These are phyloP conservation scores for Scalesia atractyloides DNA, from an alignment of 129 eudicot genomes.

Conservation along the genomic window DNA sequence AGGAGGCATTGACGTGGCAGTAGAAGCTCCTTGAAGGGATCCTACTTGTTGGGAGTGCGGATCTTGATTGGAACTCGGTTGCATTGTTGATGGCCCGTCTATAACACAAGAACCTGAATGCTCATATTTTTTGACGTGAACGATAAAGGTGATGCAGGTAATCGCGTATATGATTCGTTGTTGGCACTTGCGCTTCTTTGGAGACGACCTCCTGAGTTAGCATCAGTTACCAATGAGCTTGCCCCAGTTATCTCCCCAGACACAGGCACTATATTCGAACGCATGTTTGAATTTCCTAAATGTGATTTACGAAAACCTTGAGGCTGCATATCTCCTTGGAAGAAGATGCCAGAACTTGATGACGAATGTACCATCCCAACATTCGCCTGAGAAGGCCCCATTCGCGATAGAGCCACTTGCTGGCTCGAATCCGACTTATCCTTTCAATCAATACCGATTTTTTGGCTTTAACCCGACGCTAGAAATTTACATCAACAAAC, in stretches of 20 bases:
- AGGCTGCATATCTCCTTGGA: conserved; percentile 75
- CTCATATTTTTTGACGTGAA: conserved; percentile 81
- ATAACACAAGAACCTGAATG: conserved; percentile 82
- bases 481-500: background rate
- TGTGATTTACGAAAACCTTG: conserved; percentile 59
- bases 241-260: conserved; percentile 83
- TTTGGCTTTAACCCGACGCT: background rate
- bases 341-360: conserved; percentile 78
- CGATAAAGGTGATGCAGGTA: conserved; percentile 92
- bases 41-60: conserved; percentile 50
- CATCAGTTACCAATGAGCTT: conserved; percentile 91
- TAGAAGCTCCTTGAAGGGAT: conserved; percentile 62
- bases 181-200: conserved; percentile 91
- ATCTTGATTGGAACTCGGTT: conserved; percentile 62
- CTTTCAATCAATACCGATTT: background rate
- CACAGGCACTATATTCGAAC: conserved; percentile 51
- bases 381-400: conserved; percentile 81
- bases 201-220: conserved; percentile 86
- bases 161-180: conserved; percentile 68
- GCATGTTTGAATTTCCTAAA: conserved; percentile 51
- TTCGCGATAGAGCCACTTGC: conserved; percentile 55
- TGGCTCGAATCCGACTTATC: conserved; percentile 52
- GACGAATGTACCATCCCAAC: conserved; percentile 78
- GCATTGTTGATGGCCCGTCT: conserved; percentile 64
- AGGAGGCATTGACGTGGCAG: conserved; percentile 59